Evolutionary conservation across 2,329 filamentous ascomycete genomes (phyloP), one percentile per base, ranked within the genome.

Genomic region (Cercospora brassicicola): DNA sequence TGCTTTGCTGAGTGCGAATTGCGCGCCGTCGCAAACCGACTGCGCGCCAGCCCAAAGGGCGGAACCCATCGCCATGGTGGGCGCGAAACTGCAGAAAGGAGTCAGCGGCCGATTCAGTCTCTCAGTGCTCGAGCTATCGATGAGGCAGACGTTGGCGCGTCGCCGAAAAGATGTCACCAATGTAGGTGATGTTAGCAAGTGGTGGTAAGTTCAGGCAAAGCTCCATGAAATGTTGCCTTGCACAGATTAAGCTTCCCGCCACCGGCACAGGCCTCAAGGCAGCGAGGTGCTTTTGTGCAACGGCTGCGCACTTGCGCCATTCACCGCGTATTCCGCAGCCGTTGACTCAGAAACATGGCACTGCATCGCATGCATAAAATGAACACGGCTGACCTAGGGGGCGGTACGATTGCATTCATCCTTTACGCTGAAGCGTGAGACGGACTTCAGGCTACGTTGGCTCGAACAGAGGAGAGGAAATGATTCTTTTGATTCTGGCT

Each of bases 181-280:
- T 59, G 33, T n/a, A 55, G 48, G 51, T 53, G 53, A 57, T 57
- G 62, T 13, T 59, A n/a, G 55, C 30, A 59, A 59, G 23, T 56
- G n/a, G 45, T 42, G 13, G 23, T 28, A 39, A 51, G 48, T 39
- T 39, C 33, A 56, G 53, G 62, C 53, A 45, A 53, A 33, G 53
- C 51, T 45, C 31, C 45, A 42, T 20, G 33, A 64, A 45, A 36
- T 57, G 18, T 39, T 33, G 23, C 28, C n/a, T 56, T 26, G 11
- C 10, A 20, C 33, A 28, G 18, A 57, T 55, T 55, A 63, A 56
- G 48, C 62, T 64, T 64, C 62, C 62, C 62, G 62, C 51, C 42
- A 31, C 36, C 62, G 51, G 62, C 51, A 64, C 33, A 57, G 62
- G 62, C 62, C 62, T 64, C 53, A 57, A 64, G 62, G 62, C 62